Conservation (phyloP, 768 basidiomycete species). For the Roridomyces roridus region DNA sequence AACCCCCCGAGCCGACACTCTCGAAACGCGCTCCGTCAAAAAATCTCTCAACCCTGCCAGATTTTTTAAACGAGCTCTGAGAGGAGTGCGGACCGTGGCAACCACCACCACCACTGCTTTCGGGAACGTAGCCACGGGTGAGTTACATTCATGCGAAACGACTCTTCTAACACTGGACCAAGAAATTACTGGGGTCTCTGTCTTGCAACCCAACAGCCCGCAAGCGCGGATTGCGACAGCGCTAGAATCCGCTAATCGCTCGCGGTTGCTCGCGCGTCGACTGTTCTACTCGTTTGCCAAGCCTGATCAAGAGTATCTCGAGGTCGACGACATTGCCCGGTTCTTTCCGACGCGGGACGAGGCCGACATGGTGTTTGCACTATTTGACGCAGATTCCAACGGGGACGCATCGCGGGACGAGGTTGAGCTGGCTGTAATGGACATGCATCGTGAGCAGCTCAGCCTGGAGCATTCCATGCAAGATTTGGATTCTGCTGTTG, state of each 20-base stretch:
- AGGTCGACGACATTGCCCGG: constrained; percentile 70
- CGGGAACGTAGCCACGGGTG: constrained; percentile 59
- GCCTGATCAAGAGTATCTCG: constrained; percentile 60
- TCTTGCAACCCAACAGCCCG: constrained; percentile 90
- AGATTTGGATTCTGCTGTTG: constrained; percentile 89
- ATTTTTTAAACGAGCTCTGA: constrained; percentile 72
- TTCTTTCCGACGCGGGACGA: constrained; percentile 75
- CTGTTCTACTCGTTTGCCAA: constrained; percentile 86
- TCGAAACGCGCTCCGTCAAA: constrained; percentile 46
- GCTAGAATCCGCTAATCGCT: constrained; percentile 81
- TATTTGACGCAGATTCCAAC: constrained; percentile 77
- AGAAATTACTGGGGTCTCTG: constrained; percentile 49
- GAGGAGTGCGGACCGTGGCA: constrained; percentile 74
- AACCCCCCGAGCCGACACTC: constrained; percentile 70
- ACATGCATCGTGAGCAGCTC: constrained; percentile 85
- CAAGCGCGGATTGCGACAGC: constrained; percentile 84
- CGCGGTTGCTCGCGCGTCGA: constrained; percentile 80
- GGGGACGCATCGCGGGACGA: constrained; percentile 77
- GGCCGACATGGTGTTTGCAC: constrained; percentile 67
- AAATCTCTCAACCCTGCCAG: constrained; percentile 59
- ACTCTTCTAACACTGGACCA: background rate
- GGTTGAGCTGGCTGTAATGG: constrained; percentile 76
- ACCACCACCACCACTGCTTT: constrained; percentile 81
- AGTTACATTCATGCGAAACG: background rate
- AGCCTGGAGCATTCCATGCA: constrained; percentile 87